A percentile compares a stretch with the other conserved stretches of the same genome.
Evolutionary conservation across 495 filamentous ascomycete species (phyloP).

Genomic region (Aspergillus coremiiformis): DNA sequence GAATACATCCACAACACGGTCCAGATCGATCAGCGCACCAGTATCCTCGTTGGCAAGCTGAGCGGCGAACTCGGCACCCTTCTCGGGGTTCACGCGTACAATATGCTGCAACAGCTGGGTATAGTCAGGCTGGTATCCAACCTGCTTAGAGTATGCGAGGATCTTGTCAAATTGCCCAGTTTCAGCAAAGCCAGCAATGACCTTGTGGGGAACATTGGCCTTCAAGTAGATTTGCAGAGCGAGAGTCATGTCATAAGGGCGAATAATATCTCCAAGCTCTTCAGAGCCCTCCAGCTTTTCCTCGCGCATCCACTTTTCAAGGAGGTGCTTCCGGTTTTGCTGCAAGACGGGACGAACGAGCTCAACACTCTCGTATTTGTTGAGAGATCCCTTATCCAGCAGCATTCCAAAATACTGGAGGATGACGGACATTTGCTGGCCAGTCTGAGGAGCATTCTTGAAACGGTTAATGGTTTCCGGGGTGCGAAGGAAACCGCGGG

Average conservation of each 20-base stretch:
- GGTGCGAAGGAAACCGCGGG: conserved; percentile 88
- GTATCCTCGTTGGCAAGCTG: conserved; percentile 77
- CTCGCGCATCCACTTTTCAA: conserved; percentile 97
- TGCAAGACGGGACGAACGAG: conserved; percentile 85
- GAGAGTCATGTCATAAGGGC: conserved; percentile 77
- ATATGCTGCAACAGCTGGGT: conserved; percentile 86
- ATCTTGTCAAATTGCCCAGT: conserved; percentile 96
- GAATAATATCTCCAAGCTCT: conserved; percentile 89
- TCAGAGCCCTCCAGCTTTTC: conserved; percentile 94
- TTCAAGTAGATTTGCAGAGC: conserved; percentile 81
- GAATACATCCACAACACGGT: conserved; percentile 95
- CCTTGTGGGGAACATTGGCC: conserved; percentile 83
- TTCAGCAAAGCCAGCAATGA: conserved; percentile 89
- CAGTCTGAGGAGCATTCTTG: conserved; percentile 68
- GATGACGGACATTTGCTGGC: conserved; percentile 78
- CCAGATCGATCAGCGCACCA: conserved; percentile 82
- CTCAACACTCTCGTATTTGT: conserved; percentile 88
- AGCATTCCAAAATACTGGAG: conserved; percentile 98
- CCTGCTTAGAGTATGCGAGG: conserved; percentile 75
- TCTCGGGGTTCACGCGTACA: conserved; percentile 84
- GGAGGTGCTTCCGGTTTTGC: conserved; percentile 87
- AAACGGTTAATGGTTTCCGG: conserved; percentile 90
- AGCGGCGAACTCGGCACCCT: conserved; percentile 88
- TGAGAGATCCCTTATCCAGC: conserved; percentile 87
- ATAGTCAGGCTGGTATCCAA: conserved; percentile 86